Conservation (phyloP, 371 early-diverging fungal genomes). For the Lichtheimia hyalospora region DNA sequence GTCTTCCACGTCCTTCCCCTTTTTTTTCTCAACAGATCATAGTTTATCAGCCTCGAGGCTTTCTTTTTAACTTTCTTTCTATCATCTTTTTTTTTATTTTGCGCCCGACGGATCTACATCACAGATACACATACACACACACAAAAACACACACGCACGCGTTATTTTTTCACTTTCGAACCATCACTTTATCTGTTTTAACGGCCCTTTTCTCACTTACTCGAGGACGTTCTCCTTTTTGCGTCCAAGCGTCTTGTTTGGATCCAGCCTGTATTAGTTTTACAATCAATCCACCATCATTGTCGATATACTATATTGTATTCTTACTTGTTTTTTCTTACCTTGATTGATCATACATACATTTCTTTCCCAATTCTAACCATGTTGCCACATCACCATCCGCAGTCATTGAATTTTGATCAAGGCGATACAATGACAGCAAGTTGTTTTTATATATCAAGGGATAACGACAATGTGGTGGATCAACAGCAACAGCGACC, state of each 20-base stretch:
- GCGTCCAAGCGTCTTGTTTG: conserved; percentile 12
- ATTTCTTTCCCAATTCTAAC: conserved; percentile 2
- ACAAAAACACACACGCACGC: too few relatives aligned
- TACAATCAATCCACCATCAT: conserved; percentile 1
- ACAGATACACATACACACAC: too few relatives aligned
- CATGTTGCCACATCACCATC: conserved; percentile 1
- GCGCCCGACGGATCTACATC: too few relatives aligned
- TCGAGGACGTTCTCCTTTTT: not conserved
- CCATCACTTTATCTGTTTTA: not conserved
- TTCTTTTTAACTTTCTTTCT: conserved; percentile 13
- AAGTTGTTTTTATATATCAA: not conserved
- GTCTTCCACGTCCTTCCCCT: conserved; percentile 15
- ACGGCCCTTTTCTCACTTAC: not conserved
- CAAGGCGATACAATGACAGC: conserved; percentile 4
- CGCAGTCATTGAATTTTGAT: not conserved
- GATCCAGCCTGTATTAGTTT: conserved; percentile 11
- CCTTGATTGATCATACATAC: not conserved
- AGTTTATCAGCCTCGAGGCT: too few relatives aligned
- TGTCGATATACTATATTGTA: conserved; percentile 8
- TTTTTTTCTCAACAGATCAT: conserved; percentile 8
- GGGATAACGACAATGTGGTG: too few relatives aligned
- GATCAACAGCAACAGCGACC: not conserved
- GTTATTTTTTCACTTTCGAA: too few relatives aligned
- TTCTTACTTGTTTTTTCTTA: conserved; percentile 11
- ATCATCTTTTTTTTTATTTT: conserved; percentile 9